These are phyloP conservation scores for Arthrobotrys megalospora DNA, from an alignment of 2,329 filamentous ascomycete genomes.

Conservation along the genomic window DNA sequence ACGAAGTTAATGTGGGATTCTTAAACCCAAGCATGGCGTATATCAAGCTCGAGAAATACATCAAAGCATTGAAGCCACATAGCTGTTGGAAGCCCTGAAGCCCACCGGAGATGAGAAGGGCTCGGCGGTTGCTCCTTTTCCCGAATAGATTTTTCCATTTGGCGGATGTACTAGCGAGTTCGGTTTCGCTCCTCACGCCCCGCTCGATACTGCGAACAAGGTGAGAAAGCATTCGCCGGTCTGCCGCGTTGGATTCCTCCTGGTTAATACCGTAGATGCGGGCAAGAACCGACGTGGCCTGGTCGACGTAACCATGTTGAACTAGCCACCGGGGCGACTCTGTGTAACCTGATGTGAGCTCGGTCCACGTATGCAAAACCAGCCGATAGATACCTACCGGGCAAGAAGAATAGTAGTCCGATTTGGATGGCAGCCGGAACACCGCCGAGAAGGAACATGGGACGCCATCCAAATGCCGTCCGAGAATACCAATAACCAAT, in stretches of 20 bases:
- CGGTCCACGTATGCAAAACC: background rate
- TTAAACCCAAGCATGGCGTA: slow-evolving; percentile 83
- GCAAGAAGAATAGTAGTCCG: slow-evolving; percentile 73
- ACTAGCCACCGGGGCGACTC: slow-evolving; percentile 93
- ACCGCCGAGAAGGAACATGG: slow-evolving; percentile 90
- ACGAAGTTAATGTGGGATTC: slow-evolving; percentile 82
- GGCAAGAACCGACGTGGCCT: slow-evolving; percentile 77
- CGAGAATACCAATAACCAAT: slow-evolving; percentile 77
- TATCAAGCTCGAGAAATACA: slow-evolving; percentile 91
- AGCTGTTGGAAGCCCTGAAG: slow-evolving; percentile 90
- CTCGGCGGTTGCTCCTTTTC: slow-evolving; percentile 75
- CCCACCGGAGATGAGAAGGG: slow-evolving; percentile 86
- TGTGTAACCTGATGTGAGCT: slow-evolving; percentile 68
- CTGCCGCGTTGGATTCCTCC: slow-evolving; percentile 33
- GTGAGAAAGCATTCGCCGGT: slow-evolving; percentile 52
- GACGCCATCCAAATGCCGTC: slow-evolving; percentile 78
- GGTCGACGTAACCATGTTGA: slow-evolving; percentile 74
- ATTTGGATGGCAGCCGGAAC: slow-evolving; percentile 82
- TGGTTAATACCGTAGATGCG: slow-evolving; percentile 73
- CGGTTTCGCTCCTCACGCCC: slow-evolving; percentile 73
- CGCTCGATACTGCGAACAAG: slow-evolving; percentile 70
- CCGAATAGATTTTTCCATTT: slow-evolving; percentile 61
- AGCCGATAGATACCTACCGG: slow-evolving; percentile 34
- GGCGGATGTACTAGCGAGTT: slow-evolving; percentile 61
- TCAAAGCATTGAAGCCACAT: slow-evolving; percentile 90